Conservation (phyloP, 495 filamentous ascomycete genomes). For the Penicillium alfredii region DNA sequence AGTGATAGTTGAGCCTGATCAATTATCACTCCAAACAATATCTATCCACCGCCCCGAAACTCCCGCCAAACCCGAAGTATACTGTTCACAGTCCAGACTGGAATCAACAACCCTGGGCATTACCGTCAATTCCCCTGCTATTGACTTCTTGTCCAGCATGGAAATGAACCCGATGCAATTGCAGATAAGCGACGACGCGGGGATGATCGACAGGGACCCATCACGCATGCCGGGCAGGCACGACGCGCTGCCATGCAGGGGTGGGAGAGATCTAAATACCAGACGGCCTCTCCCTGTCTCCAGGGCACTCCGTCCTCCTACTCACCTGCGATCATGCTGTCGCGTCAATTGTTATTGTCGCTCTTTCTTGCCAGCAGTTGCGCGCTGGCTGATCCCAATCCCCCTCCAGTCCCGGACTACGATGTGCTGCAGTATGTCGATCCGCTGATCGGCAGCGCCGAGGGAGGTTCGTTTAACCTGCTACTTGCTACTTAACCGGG, state of each 20-base stretch:
- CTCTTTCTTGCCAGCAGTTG: slow-evolving; percentile 14
- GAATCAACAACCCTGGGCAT: too few species aligned
- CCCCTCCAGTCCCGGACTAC: slow-evolving; percentile 22
- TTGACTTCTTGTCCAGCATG: neutral
- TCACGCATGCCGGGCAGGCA: slow-evolving; percentile 10
- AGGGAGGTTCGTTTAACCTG: slow-evolving; percentile 44
- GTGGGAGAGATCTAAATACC: slow-evolving; percentile 13
- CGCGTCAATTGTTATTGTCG: slow-evolving; percentile 7
- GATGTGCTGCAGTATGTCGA: slow-evolving; percentile 47
- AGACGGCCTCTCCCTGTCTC: neutral
- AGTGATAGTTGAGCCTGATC: too few species aligned
- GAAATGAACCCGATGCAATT: slow-evolving; percentile 6
- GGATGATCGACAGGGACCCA: slow-evolving; percentile 19
- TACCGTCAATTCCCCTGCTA: too few species aligned
- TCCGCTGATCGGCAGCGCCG: slow-evolving; percentile 54
- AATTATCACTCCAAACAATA: too few species aligned
- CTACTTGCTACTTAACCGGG: too few species aligned
- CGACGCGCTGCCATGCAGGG: slow-evolving; percentile 4
- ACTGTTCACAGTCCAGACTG: too few species aligned
- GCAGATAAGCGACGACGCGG: slow-evolving; percentile 12
- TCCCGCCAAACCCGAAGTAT: too few species aligned
- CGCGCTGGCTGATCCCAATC: slow-evolving; percentile 9
- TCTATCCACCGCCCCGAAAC: too few species aligned
- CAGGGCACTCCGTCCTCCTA: too few species aligned
- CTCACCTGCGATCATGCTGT: slow-evolving; percentile 9